Evolutionary conservation across 1,284 basidiomycete genomes (phyloP), one percentile per base, ranked within the genome.

Genomic region (Pyrrhoderma noxium): DNA sequence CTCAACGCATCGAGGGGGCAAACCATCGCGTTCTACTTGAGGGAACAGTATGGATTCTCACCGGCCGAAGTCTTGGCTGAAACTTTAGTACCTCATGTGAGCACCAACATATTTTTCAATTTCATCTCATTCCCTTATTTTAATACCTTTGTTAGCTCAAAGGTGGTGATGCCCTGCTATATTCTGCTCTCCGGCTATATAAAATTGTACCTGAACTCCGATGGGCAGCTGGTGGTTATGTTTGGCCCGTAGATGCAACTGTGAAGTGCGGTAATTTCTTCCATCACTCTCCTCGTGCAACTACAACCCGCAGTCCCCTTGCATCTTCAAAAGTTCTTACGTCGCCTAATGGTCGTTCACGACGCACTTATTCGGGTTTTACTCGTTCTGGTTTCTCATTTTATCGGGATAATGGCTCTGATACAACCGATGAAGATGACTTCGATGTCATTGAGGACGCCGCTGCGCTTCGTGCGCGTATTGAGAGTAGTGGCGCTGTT

Each of bases 161-260:
- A 67, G 85, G 83, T 25, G 80, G 81, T 16, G 86, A 89, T 59
- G 79, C 82, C 3, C 64, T 86, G 35, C 65, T 89, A 11, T 87
- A 85, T 63, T 82, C 85, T 52, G 82, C 85, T 2, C 67, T 89
- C 60, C 86, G 85, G 64, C 64, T 82, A 22, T 88, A 81, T 69
- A 86, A 87, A 57, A 77, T 89, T 35, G 64, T 69, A 1, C 83
- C 85, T 0, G 83, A 85, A 56, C 72, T 89, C 1, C 81, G 84
- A 51, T 89, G 85, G 82, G 79, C 79, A 18, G 86, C 87, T 22
- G 85, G 85, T 3, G 84, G 85, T 11, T 87, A 83, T 64, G 73
- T 89, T 55, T 89, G 87, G 86, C 80, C 85, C 1, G 73, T 79
- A 31, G 82, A 85, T 58, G 76, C 77, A 51, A 74, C 76, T 0